Evolutionary conservation across 768 basidiomycete genomes (phyloP), one percentile per base, ranked within the genome.

Genomic region (Hygrocybe punicea): DNA sequence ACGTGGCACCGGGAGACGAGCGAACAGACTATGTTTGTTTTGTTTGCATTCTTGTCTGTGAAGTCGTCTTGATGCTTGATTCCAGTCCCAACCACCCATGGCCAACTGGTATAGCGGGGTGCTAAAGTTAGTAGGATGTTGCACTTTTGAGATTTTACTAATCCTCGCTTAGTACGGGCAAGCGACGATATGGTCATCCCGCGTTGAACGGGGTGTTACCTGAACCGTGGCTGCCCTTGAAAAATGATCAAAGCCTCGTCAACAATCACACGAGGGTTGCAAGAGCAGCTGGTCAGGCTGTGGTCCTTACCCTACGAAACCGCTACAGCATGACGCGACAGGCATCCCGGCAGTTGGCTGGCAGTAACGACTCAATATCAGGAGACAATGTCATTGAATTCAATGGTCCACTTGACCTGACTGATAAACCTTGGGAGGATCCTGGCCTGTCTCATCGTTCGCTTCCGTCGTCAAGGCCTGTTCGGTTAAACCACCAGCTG

Each of bases 71-170:
- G 61, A 42, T 64, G 51, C 57, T 50, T 62, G 60, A 42, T 51
- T 48, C 2, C 64, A 94, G 89, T 93, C 92, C 0, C 96, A 98
- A 70, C 95, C 96, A 0, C 96, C 96, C 0, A 94, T 98, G 91
- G 87, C 89, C 13, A 92, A 92, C 63, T 95, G 92, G 85, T 98
- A 93, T 69, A 81, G 80, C 44, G 96, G 96, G 0, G 92, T 98
- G 19, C 77, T 98, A 13, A 96, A 96, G 91, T 92, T 68, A 62
- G 77, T 63, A 48, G 51, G 34, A 21, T 2, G 40, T 56, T 49
- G 19, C 24, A 4, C 23, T 33, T 29, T 29, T 29, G 29, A 29
- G 29, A 29, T 29, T 29, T 29, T 4, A 29, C 8, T 29, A 29
- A 29, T 29, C 29, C 29, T 24, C 40, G 44, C 34, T 37, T 59